These are phyloP conservation scores for Fusarium sp. DNA, from an alignment of 2,329 filamentous ascomycete species.

Conservation along the genomic window DNA sequence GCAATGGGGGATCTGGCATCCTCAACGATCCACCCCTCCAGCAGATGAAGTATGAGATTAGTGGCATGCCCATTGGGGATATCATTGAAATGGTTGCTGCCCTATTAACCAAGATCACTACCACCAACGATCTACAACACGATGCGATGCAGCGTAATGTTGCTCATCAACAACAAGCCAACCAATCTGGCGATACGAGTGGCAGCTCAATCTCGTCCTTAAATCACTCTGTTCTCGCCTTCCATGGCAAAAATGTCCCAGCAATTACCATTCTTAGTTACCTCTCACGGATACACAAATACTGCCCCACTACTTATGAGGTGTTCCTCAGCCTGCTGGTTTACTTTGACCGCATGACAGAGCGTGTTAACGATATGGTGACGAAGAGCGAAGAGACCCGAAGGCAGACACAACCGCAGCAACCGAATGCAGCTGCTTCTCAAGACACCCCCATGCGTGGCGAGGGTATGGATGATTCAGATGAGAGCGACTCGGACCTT, in stretches of 20 bases:
- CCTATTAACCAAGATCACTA: conserved; percentile 95
- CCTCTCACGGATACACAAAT: conserved; percentile 95
- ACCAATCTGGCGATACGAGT: conserved; percentile 60
- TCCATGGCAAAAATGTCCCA: conserved; percentile 98
- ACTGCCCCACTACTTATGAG: conserved; percentile 98
- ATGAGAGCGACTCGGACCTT: conserved; percentile 66
- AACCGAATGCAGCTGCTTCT: conserved; percentile 27
- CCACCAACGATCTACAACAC: conserved; percentile 95
- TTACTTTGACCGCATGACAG: conserved; percentile 99
- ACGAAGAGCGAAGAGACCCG: conserved; percentile 74
- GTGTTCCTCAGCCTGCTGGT: conserved; percentile 96
- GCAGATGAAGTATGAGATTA: conserved; percentile 88
- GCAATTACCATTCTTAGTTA: conserved; percentile 98
- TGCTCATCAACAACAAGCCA: conserved; percentile 70
- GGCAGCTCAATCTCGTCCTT: conserved; percentile 72
- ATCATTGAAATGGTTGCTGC: conserved; percentile 99
- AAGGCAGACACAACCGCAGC: conserved; percentile 45
- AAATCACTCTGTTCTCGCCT: conserved; percentile 83
- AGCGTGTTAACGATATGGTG: conserved; percentile 88
- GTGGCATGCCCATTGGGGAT: conserved; percentile 95
- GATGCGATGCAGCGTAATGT: conserved; percentile 86
- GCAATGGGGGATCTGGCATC: conserved; percentile 60
- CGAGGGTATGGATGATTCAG: conserved; percentile 50
- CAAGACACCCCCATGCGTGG: conserved; percentile 53
- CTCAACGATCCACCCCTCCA: conserved; percentile 67